Conservation (phyloP, 306 rosid species). For the Medicago lupulina region DNA sequence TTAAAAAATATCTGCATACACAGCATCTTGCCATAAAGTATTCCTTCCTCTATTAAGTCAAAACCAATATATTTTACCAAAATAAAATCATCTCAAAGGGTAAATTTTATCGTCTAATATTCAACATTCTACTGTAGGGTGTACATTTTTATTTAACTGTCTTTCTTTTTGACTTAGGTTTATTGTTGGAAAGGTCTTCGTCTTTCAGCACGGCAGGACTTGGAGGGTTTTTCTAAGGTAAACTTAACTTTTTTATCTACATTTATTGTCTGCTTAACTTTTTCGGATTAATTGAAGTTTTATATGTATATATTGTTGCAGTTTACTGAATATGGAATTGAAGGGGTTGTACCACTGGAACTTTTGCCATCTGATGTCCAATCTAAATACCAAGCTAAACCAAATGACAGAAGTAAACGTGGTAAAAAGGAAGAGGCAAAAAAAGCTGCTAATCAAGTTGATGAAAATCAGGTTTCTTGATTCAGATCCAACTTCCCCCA, state of each 20-base stretch:
- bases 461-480: conserved; percentile 81
- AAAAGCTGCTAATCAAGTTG: conserved; percentile 66
- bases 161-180: conserved; percentile 64
- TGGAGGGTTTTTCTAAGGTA: conserved; percentile 96
- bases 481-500: conserved; percentile 32
- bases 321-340: conserved; percentile 92
- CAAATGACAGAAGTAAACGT: conserved; percentile 82
- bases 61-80: conserved; percentile 6
- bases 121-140: background rate
- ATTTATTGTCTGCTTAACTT: conserved; percentile 16
- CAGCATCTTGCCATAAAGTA: background rate
- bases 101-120: background rate
- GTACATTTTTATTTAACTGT: background rate
- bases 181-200: conserved; percentile 99
- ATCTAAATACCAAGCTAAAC: conserved; percentile 81
- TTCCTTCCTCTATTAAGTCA: background rate
- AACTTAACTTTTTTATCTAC: conserved; percentile 18
- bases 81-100: conserved; percentile 14
- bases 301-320: conserved; percentile 44
- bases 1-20: background rate
- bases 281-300: background rate
- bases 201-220: conserved; percentile 94
- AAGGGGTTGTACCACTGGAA: conserved; percentile 93
- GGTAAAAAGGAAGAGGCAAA: conserved; percentile 84
- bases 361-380: conserved; percentile 87